Percentiles rank a stretch among this genome's conserved stretches.
Conservation (phyloP, 83 land plant genomes). For the Isoetes engelmannii region DNA sequence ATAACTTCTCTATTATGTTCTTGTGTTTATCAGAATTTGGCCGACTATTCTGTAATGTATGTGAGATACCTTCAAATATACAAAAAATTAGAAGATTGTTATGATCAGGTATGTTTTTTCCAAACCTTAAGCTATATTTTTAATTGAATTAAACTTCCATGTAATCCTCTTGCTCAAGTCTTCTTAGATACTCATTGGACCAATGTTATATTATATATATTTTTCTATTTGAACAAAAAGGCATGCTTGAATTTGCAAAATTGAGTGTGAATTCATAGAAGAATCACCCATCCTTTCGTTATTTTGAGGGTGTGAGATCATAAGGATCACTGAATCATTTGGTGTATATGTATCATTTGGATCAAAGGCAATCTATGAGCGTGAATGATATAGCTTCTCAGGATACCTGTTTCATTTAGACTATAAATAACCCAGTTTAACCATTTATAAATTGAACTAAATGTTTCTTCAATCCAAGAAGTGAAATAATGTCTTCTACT, state of each 20-base stretch:
- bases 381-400: background rate
- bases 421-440: background rate
- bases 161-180: background rate
- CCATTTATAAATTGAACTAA: background rate
- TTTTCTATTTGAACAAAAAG: background rate
- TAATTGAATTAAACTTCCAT: background rate
- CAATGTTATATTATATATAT: background rate
- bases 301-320: too few species aligned
- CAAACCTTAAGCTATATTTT: background rate
- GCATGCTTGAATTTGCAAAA: background rate
- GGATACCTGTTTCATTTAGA: background rate
- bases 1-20: background rate
- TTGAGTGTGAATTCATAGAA: background rate
- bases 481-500: background rate
- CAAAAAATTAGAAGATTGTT: constrained; percentile 32
- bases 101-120: constrained; percentile 20
- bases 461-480: background rate
- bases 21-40: constrained; percentile 12
- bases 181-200: background rate
- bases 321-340: too few species aligned
- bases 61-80: constrained; percentile 31
- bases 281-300: background rate
- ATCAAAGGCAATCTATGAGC: background rate
- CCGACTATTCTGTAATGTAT: constrained; percentile 24
- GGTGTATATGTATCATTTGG: background rate